Evolutionary conservation across 2,329 filamentous ascomycete genomes (phyloP).

Genomic region (Gyromitra esculenta): DNA sequence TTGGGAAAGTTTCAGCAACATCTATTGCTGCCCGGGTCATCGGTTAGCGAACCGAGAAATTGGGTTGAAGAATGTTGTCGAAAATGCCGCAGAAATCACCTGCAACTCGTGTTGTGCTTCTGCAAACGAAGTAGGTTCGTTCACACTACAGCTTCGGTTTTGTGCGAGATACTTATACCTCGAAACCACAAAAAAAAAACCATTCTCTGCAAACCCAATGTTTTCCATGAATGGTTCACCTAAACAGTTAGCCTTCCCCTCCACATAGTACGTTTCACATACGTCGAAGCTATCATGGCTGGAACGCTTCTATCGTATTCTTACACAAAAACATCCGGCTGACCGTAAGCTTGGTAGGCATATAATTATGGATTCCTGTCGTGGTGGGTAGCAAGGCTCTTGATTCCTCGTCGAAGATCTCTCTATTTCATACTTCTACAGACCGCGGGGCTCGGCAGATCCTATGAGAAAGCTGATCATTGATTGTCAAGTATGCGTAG

Average conservation of each 20-base stretch:
- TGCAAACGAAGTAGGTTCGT: background rate
- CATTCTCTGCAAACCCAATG: no score
- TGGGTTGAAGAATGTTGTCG: slow-evolving; percentile 20
- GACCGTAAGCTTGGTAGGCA: slow-evolving; percentile 10
- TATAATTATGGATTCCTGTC: slow-evolving; percentile 6
- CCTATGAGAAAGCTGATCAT: slow-evolving; percentile 28
- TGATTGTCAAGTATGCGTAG: slow-evolving; percentile 3
- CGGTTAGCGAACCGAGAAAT: slow-evolving; percentile 47
- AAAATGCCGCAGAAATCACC: slow-evolving; percentile 45
- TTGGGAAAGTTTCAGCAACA: slow-evolving; percentile 7
- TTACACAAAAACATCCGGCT: slow-evolving; percentile 16
- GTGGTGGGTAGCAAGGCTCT: background rate
- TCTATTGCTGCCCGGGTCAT: slow-evolving; percentile 34
- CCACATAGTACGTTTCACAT: slow-evolving; percentile 26
- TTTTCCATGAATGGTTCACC: slow-evolving; percentile 9
- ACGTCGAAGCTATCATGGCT: slow-evolving; percentile 12
- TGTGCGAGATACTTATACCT: no score
- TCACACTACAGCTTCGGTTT: no score
- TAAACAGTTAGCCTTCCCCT: slow-evolving; percentile 8
- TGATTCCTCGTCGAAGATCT: slow-evolving; percentile 41
- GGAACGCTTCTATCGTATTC: background rate
- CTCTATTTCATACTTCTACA: slow-evolving; percentile 28
- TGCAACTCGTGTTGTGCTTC: slow-evolving; percentile 28
- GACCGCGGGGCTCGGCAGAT: slow-evolving; percentile 36
- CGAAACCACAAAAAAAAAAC: no score